Percentiles rank a stretch among this genome's conserved stretches.
Evolutionary conservation across 2,329 filamentous ascomycete species (phyloP).

Genomic region (Lecanosticta acicola): DNA sequence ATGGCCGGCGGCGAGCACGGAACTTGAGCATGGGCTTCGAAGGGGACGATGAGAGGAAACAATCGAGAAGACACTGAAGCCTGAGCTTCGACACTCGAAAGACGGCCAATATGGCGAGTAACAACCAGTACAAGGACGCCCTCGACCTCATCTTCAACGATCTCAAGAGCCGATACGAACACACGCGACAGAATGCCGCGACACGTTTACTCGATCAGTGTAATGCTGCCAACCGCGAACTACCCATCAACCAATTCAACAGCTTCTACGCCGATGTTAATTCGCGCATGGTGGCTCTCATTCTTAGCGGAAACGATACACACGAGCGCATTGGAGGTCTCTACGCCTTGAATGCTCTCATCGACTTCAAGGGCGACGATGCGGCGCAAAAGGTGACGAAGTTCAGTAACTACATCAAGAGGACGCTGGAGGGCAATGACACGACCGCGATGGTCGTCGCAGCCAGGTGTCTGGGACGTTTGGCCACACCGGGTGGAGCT

Average conservation of each 20-base stretch:
- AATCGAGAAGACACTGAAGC: conserved; percentile 5
- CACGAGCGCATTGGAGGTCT: conserved; percentile 87
- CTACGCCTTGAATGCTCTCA: conserved; percentile 82
- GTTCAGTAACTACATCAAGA: conserved; percentile 85
- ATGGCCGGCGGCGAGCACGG: background rate
- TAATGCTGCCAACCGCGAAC: conserved; percentile 49
- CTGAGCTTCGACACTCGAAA: conserved; percentile 4
- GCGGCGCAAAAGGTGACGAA: conserved; percentile 87
- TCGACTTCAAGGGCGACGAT: conserved; percentile 95
- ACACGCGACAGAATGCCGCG: conserved; percentile 27
- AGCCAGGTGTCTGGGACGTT: conserved; percentile 78
- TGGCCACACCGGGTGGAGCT: conserved; percentile 87
- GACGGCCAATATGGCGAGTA: conserved; percentile 22
- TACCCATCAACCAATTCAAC: conserved; percentile 71
- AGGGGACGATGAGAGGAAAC: conserved; percentile 7
- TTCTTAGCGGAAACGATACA: conserved; percentile 79
- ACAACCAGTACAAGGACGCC: conserved; percentile 27
- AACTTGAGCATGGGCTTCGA: conserved; percentile 3
- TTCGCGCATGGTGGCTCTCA: conserved; percentile 64
- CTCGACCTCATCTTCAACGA: conserved; percentile 30
- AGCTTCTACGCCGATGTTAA: conserved; percentile 61
- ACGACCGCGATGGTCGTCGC: conserved; percentile 85
- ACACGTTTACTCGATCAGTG: conserved; percentile 28
- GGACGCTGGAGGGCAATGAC: conserved; percentile 83
- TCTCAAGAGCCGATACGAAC: conserved; percentile 27